These are phyloP conservation scores for Calonectria hawksworthii DNA, from an alignment of 2,329 filamentous ascomycete species.

Conservation along the genomic window DNA sequence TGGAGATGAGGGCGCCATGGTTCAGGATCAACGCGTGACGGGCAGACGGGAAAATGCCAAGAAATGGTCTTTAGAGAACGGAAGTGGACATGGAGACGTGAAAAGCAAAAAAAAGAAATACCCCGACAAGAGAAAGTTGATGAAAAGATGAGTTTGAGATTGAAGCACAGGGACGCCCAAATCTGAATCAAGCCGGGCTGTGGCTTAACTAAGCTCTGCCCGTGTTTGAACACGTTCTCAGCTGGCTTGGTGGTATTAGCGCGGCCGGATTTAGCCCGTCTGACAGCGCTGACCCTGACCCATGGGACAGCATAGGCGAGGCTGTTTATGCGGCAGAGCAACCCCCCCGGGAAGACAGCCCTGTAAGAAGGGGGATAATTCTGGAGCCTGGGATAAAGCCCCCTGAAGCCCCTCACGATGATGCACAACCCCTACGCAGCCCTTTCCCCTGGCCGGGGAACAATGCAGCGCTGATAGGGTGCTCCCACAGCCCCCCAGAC, in stretches of 20 bases:
- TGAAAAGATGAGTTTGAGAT: constrained; percentile 24
- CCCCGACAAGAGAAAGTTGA: constrained; percentile 15
- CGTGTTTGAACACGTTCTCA: constrained; percentile 1
- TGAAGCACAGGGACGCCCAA: not conserved
- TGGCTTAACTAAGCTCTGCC: constrained; percentile 5
- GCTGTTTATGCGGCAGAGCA: not conserved
- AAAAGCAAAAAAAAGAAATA: not conserved
- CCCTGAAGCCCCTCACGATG: not conserved
- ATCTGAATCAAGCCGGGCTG: not conserved
- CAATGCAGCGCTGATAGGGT: constrained; percentile 14
- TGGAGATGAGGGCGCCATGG: constrained; percentile 28
- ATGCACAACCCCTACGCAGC: not conserved
- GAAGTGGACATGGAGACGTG: not conserved
- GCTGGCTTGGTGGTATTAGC: constrained; percentile 23
- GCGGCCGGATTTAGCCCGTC: constrained; percentile 28
- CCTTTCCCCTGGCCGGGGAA: not conserved
- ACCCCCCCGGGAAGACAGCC: not conserved
- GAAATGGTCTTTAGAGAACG: not conserved
- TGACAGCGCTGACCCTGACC: constrained; percentile 18
- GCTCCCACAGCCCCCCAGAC: not conserved
- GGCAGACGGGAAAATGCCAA: not conserved
- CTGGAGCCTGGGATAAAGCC: constrained; percentile 5
- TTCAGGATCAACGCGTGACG: not conserved
- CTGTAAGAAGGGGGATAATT: not conserved
- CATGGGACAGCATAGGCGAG: not conserved